Evolutionary conservation across 139 green algal species (phyloP), one percentile per base, ranked within the genome.

Genomic region (Ettlia oleoabundans): DNA sequence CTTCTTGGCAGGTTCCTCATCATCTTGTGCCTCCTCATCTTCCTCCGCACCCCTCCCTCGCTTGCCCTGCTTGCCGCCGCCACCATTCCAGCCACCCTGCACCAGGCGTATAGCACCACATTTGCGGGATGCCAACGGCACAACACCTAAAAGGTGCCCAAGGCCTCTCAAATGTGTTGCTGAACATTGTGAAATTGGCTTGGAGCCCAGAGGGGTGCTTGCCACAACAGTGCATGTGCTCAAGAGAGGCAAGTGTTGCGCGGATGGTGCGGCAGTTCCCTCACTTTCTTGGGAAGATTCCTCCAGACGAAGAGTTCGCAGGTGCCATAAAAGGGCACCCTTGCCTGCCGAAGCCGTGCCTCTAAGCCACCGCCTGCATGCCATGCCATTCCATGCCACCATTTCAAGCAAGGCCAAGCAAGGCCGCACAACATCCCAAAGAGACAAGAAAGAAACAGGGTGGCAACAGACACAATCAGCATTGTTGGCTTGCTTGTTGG

Each of bases 241-340:
- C n/a, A n/a, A n/a, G n/a, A n/a, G n/a, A n/a, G n/a, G n/a, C n/a
- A n/a, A n/a, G n/a, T n/a, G n/a, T n/a, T n/a, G n/a, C n/a, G n/a
- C n/a, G n/a, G n/a, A n/a, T n/a, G n/a, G n/a, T n/a, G n/a, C n/a
- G n/a, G n/a, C n/a, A n/a, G n/a, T n/a, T n/a, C n/a, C n/a, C 77
- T 35, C 32, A 82, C 77, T 80, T 88, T 85, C 24, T 55, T 75
- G 30, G 68, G 53, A 13, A 66, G 58, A 69, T 85, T 66, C 5
- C 53, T 70, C 52, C 67, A 90, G 3, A 79, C 66, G 43, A 83
- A 75, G 7, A 92, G 75, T 47, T 86, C 81, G 81, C 83, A 89
- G 26, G n/a, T 47, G 8, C 51, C 43, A 65, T 88, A 82, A 78
- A 90, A 92, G 0, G 72, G 81, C 47, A 92, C 64, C 22, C 85